Percentiles rank a stretch among this genome's conserved stretches.
phyloP scores from a whole-genome alignment of 2,329 filamentous ascomycete genomes.

The Alternaria conjuncta region DNA sequence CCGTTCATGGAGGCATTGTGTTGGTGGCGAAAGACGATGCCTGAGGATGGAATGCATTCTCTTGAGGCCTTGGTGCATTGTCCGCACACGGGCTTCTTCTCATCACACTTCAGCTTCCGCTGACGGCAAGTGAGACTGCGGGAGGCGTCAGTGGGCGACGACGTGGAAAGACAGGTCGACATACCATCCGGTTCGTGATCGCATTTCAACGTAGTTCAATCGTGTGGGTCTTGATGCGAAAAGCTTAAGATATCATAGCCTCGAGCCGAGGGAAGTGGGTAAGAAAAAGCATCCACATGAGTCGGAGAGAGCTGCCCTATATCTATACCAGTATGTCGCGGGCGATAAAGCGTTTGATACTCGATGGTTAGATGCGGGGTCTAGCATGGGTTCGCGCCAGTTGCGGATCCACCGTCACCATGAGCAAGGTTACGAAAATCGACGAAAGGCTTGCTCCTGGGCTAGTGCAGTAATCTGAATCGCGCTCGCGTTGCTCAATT shows the following conservation, averaged over 20 bases:
- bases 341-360: constrained; percentile 29
- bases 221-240: constrained; percentile 22
- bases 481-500: constrained; percentile 34
- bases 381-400: constrained; percentile 43
- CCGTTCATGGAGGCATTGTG: constrained; percentile 74
- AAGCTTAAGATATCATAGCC: constrained; percentile 18
- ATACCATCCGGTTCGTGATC: constrained; percentile 51
- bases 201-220: constrained; percentile 33
- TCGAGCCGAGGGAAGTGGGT: constrained; percentile 32
- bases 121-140: constrained; percentile 60
- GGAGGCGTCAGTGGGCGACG: constrained; percentile 13
- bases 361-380: constrained; percentile 43
- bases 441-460: constrained; percentile 32
- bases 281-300: constrained; percentile 28
- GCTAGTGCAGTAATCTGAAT: constrained; percentile 40
- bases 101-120: constrained; percentile 70
- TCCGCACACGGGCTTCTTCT: constrained; percentile 65
- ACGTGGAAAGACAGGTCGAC: constrained; percentile 12
- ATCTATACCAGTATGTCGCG: constrained; percentile 39
- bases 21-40: constrained; percentile 71
- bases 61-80: constrained; percentile 67
- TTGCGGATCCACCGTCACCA: constrained; percentile 36
- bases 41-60: constrained; percentile 66
- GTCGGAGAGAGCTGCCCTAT: constrained; percentile 36
- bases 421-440: constrained; percentile 31